These are phyloP conservation scores for Lithohypha guttulata DNA, from an alignment of 2,329 filamentous ascomycete genomes.

Conservation along the genomic window DNA sequence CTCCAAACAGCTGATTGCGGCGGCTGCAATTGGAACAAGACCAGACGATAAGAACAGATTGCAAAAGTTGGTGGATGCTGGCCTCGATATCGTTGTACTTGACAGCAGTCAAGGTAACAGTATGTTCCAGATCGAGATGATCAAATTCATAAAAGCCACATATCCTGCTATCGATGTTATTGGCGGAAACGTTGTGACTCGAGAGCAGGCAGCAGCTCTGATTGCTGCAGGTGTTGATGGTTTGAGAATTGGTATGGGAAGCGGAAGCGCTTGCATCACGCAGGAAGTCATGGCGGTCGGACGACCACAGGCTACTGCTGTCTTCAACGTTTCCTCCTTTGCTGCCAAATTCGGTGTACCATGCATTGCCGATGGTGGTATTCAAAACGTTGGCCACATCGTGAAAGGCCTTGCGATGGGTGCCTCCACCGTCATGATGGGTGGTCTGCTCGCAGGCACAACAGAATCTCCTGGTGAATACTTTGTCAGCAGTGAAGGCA, in stretches of 20 bases:
- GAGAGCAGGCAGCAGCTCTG: constrained; percentile 83
- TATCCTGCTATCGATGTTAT: constrained; percentile 86
- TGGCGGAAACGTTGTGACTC: constrained; percentile 94
- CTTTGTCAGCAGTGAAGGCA: constrained; percentile 89
- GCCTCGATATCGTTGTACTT: constrained; percentile 86
- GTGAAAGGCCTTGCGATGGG: constrained; percentile 95
- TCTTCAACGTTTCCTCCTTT: constrained; percentile 81
- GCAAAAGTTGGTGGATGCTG: constrained; percentile 80
- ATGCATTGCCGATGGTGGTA: constrained; percentile 93
- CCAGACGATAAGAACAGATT: constrained; percentile 85
- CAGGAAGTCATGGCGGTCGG: constrained; percentile 99
- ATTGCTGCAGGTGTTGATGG: constrained; percentile 94
- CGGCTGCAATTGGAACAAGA: constrained; percentile 88
- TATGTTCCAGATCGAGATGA: constrained; percentile 98
- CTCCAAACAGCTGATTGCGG: constrained; percentile 94
- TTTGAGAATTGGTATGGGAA: constrained; percentile 97
- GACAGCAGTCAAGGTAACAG: constrained; percentile 97
- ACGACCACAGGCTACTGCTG: constrained; percentile 85
- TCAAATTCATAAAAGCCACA: constrained; percentile 85
- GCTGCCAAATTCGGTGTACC: constrained; percentile 90
- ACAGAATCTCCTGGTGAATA: constrained; percentile 96
- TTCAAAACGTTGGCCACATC: constrained; percentile 97
- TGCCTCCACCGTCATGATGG: constrained; percentile 98
- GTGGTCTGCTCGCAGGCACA: constrained; percentile 89
- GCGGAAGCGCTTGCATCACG: constrained; percentile 94